Conservation (phyloP, 129 eudicot genomes). For the Glebionis coronaria region DNA sequence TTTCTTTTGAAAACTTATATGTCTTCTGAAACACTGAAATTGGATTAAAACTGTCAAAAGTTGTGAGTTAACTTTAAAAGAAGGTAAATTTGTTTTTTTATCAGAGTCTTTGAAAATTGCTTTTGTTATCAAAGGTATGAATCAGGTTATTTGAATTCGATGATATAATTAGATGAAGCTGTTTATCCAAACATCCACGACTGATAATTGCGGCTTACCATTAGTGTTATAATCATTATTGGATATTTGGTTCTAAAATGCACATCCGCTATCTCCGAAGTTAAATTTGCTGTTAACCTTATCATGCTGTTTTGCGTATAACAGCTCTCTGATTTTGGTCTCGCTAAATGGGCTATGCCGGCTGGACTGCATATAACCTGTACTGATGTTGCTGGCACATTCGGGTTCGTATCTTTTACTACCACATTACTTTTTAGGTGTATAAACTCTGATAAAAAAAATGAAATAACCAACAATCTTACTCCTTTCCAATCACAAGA, state of each 20-base stretch:
- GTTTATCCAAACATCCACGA: neutral
- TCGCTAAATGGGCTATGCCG: conserved; percentile 84
- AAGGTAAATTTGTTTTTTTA: too few relatives aligned
- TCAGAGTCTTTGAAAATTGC: too few relatives aligned
- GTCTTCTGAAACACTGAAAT: too few relatives aligned
- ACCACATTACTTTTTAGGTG: neutral
- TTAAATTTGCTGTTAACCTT: conserved; percentile 2
- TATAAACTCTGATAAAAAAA: neutral
- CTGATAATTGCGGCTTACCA: too few relatives aligned
- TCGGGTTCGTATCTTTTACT: conserved; percentile 66
- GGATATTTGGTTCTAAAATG: neutral
- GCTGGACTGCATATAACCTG: conserved; percentile 62
- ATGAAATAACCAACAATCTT: neutral
- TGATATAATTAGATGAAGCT: neutral
- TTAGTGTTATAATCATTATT: neutral
- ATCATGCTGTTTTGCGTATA: conserved; percentile 8
- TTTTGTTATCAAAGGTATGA: too few relatives aligned
- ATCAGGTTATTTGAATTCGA: too few relatives aligned
- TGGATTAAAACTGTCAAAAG: too few relatives aligned
- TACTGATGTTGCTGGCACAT: conserved; percentile 91
- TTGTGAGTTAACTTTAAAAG: too few relatives aligned
- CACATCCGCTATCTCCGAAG: neutral
- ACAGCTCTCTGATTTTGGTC: conserved; percentile 98
- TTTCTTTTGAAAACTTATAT: too few relatives aligned
- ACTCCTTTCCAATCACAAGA: neutral